These are phyloP conservation scores for Oryza nivara DNA, from an alignment of 176 grass and related monocot species.

Conservation along the genomic window DNA sequence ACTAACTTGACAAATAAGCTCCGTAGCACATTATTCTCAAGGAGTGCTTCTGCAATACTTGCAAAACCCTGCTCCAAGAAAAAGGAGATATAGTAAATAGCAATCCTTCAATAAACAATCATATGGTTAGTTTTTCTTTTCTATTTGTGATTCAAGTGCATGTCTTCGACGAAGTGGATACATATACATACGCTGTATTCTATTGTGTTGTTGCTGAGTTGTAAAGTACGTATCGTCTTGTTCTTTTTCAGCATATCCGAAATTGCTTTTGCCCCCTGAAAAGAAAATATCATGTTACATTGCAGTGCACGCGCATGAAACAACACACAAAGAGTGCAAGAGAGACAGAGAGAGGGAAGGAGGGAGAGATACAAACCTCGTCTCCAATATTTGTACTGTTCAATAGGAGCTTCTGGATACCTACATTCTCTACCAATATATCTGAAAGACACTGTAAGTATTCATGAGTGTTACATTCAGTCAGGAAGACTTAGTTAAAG, in stretches of 20 bases:
- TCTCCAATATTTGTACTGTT: conserved; percentile 92
- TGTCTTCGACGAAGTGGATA: conserved; percentile 27
- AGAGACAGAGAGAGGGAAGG: not conserved
- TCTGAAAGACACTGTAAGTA: conserved; percentile 98
- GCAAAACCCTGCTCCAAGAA: conserved; percentile 78
- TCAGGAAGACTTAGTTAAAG: not conserved
- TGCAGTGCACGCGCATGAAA: not conserved
- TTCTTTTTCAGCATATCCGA: conserved; percentile 90
- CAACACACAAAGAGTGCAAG: not conserved
- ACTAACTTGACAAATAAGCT: conserved; percentile 97
- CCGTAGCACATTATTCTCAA: conserved; percentile 83
- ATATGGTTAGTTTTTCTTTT: conserved; percentile 25
- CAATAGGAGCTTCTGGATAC: conserved; percentile 91
- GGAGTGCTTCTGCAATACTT: conserved; percentile 89
- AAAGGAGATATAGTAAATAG: conserved; percentile 12
- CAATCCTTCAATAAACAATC: conserved; percentile 22
- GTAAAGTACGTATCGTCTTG: conserved; percentile 72
- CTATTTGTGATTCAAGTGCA: conserved; percentile 25
- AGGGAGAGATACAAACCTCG: conserved; percentile 56
- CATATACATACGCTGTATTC: conserved; percentile 77
- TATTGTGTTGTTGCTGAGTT: conserved; percentile 93
- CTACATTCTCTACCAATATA: conserved; percentile 81
- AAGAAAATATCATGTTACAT: conserved; percentile 27
- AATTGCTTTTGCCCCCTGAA: conserved; percentile 89
- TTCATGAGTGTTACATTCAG: conserved; percentile 71